phyloP scores from a whole-genome alignment of 331 rosid species.

The Malus hybrid region DNA sequence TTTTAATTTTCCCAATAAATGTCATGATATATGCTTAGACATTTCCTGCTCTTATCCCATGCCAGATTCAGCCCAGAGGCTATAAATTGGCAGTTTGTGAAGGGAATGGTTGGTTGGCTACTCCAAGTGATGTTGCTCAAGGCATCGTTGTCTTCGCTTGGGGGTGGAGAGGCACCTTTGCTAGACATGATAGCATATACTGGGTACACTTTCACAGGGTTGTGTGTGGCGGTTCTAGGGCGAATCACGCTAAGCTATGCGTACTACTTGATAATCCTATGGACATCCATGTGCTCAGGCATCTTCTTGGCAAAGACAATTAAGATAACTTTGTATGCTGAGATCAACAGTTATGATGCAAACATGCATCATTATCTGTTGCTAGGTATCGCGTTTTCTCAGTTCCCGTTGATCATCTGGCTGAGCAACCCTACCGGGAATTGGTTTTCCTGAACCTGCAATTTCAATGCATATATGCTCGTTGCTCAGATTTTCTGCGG shows the following conservation, averaged over 20 bases:
- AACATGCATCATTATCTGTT: constrained; percentile 18
- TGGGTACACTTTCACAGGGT: constrained; percentile 16
- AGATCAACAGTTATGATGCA: constrained; percentile 29
- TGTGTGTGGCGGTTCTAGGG: constrained; percentile 13
- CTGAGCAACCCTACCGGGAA: constrained; percentile 6
- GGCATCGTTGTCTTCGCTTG: constrained; percentile 6
- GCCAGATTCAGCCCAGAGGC: constrained; percentile 25
- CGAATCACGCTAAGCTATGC: constrained; percentile 7
- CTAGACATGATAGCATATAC: constrained; percentile 21
- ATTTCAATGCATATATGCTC: not conserved
- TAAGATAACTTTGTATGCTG: constrained; percentile 28
- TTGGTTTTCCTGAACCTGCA: not conserved
- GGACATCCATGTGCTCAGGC: constrained; percentile 21
- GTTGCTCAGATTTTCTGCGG: not conserved
- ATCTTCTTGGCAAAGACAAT: constrained; percentile 19
- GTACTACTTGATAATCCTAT: constrained; percentile 1
- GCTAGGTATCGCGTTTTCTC: constrained; percentile 17
- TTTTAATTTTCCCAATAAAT: not conserved
- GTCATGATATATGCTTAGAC: too few species aligned
- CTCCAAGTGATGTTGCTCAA: constrained; percentile 17
- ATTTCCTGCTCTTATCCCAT: not conserved
- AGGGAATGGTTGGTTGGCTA: constrained; percentile 17
- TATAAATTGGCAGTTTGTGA: constrained; percentile 14
- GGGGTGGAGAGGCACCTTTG: constrained; percentile 13
- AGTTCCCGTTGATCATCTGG: constrained; percentile 15